Evolutionary conservation across 1,139 yeast species (phyloP), one percentile per base, ranked within the genome.

Genomic region (Lizanozyma gosingica): DNA sequence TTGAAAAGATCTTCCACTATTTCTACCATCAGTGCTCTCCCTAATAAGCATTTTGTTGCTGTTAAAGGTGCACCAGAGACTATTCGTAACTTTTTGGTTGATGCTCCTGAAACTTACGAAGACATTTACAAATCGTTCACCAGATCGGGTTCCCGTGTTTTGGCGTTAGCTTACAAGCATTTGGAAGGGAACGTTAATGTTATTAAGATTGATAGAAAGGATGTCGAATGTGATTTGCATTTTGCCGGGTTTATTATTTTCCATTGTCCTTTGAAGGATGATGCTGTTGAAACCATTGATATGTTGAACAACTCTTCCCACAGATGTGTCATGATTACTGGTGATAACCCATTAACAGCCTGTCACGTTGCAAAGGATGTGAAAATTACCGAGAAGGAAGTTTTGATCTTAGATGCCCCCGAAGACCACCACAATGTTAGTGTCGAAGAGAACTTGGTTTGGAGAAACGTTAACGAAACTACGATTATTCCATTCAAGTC

Each of bases 1-100:
- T 75, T 92, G 59, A 92, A 94, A 62, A 82, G 99, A 65, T 90
- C 97, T 9, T 78, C 97, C n/a, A 76, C 94, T 37, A 78, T 92
- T 52, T 84, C 97, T n/a, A 63, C 68, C 37, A 66, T 80, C 40
- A 72, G 69, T 47, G 65, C 77, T 39, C 44, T 65, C 34, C 63
- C 60, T n/a, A 69, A 69, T 38, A 76, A 82, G 50, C 63, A 78
- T 47, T 73, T 88, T 51, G 94, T 90, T 39, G 83, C 96, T 51
- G 95, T 83, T 37, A 94, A 94, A 63, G 99, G 99, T 71, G 99
- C 99, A 1, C 99, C 99, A n/a, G 99, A 92, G 66, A 92, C 97
- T 29, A 78, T 92, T 52, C 80, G 83, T 56, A 72, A 71, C 41
- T 87, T 94, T 86, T 65, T 94, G 50, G 55, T 63, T 39, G 71